Evolutionary conservation across 2,329 filamentous ascomycete genomes (phyloP), one percentile per base, ranked within the genome.

Genomic region (Pleurostoma richardsiae): DNA sequence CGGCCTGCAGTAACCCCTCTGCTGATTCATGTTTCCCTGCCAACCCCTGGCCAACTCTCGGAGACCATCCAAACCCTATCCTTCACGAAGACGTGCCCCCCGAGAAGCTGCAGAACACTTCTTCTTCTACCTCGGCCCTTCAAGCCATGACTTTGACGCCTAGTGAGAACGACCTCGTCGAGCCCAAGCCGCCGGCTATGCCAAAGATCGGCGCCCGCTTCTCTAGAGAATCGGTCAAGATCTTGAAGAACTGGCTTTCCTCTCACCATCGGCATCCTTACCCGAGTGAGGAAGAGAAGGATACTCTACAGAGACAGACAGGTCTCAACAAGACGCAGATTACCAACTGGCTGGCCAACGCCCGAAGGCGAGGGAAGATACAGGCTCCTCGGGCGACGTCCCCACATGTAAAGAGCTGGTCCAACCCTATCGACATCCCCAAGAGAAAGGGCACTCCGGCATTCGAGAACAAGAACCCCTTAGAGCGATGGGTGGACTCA

Each of bases 261-360:
- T 83, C 82, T 5, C 90, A 96, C 61, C 80, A 80, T 58, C 79
- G 86, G 44, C 88, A 95, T 56, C 91, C 90, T 0, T 96, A 96
- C 61, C 90, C 91, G 4, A 91, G 82, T 31, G 90, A 95, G 40
- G 83, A 90, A 49, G 88, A 96, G 61, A 95, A 92, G 59, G 86
- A 90, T 54, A 78, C 82, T 51, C 73, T 96, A 29, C 86, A 90
- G 64, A 76, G 79, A 41, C 79, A 86, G 56, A 96, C 90, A 1
- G 89, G 90, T 6, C 74, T 96, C 39, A 90, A 82, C 62, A 82
- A 88, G 57, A 86, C 78, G 10, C 91, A 96, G 60, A 92, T 96
- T 56, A 85, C 85, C 8, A 95, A 95, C 62, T 96, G 90, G 90
- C 80, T 96, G 41, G 90, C 90, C 49, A 96, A 96, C 65, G 90